phyloP scores from a whole-genome alignment of 1,284 basidiomycete genomes.

The Cryptococcus depauperatus region DNA sequence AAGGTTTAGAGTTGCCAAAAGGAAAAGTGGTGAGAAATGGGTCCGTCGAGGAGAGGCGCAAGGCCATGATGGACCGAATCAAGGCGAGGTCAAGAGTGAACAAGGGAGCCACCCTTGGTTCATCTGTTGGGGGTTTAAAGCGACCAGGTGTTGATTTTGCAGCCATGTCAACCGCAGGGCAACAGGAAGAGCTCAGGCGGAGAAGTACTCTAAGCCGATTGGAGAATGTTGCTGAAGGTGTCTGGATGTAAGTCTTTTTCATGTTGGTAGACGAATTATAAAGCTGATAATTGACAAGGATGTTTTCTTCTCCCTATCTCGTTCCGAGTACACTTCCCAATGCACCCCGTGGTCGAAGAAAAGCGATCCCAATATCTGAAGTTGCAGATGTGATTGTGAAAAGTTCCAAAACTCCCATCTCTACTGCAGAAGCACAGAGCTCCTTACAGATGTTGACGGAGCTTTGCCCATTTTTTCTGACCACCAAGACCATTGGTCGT shows the following conservation, averaged over 20 bases:
- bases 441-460: constrained; percentile 40
- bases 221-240: constrained; percentile 43
- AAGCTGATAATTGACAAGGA: constrained; percentile 14
- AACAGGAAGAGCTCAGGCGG: constrained; percentile 41
- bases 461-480: constrained; percentile 45
- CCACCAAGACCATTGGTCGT: constrained; percentile 28
- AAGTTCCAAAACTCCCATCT: constrained; percentile 45
- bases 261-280: background rate
- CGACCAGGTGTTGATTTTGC: constrained; percentile 4
- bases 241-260: constrained; percentile 43
- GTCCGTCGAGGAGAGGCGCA: constrained; percentile 33
- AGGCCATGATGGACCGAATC: constrained; percentile 41
- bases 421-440: constrained; percentile 42
- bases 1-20: constrained; percentile 11
- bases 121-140: constrained; percentile 15
- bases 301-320: constrained; percentile 37
- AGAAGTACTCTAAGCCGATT: constrained; percentile 43
- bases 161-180: constrained; percentile 17
- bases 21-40: constrained; percentile 24
- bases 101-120: constrained; percentile 25
- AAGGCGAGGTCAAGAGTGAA: constrained; percentile 31
- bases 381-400: constrained; percentile 43
- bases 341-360: constrained; percentile 29
- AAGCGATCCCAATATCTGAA: constrained; percentile 41
- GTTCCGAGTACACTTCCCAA: constrained; percentile 21